Evolutionary conservation across 1,284 basidiomycete genomes (phyloP).

Genomic region (Malassezia nana): DNA sequence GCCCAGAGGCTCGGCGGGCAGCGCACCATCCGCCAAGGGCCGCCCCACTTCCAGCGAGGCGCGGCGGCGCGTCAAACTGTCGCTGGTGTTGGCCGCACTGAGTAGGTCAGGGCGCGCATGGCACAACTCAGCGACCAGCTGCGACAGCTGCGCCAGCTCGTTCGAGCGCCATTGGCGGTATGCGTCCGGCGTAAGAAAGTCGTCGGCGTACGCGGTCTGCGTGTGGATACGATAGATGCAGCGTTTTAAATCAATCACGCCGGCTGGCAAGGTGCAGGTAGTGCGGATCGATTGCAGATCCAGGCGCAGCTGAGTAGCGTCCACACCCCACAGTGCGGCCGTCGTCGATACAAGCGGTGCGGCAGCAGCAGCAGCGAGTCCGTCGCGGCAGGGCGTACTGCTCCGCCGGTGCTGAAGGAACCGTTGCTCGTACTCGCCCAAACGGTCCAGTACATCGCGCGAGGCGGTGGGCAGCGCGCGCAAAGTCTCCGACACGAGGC

Average conservation of each 20-base stretch:
- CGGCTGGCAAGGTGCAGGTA: constrained; percentile 59
- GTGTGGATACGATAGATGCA: constrained; percentile 84
- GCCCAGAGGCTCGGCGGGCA: background rate
- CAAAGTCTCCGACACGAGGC: constrained; percentile 71
- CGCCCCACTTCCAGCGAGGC: background rate
- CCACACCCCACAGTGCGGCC: constrained; percentile 64
- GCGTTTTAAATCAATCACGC: constrained; percentile 55
- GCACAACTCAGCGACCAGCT: constrained; percentile 79
- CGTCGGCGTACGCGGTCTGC: constrained; percentile 72
- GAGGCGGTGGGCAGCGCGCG: constrained; percentile 50
- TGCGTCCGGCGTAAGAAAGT: constrained; percentile 68
- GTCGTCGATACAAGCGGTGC: constrained; percentile 53
- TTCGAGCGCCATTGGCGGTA: constrained; percentile 73
- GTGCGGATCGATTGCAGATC: constrained; percentile 64
- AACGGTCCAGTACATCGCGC: constrained; percentile 65
- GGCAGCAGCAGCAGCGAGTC: constrained; percentile 18
- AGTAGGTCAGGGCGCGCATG: constrained; percentile 76
- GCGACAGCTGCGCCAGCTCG: constrained; percentile 75
- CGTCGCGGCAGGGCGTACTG: constrained; percentile 5
- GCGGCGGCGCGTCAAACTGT: constrained; percentile 2
- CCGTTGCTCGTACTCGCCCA: constrained; percentile 53
- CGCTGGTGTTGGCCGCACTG: constrained; percentile 53
- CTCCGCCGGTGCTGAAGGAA: background rate
- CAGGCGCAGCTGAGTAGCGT: constrained; percentile 59
- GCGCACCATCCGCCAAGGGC: background rate